phyloP scores from a whole-genome alignment of 2,329 filamentous ascomycete species.

The Gyromitra esculenta region DNA sequence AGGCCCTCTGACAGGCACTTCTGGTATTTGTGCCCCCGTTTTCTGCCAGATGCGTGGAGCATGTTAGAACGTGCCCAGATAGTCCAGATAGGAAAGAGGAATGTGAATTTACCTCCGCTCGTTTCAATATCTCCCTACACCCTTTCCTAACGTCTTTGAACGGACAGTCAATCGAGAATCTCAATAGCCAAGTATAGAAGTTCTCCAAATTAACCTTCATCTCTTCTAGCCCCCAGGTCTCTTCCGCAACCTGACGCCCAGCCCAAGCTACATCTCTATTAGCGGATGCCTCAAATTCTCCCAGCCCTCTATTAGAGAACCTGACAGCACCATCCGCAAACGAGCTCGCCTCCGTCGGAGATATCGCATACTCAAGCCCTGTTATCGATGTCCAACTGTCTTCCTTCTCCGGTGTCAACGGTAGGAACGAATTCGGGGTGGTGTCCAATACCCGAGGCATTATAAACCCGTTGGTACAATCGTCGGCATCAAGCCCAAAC shows the following conservation, averaged over 20 bases:
- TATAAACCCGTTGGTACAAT: conserved; percentile 22
- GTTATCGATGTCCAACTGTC: conserved; percentile 45
- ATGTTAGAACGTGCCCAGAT: conserved; percentile 33
- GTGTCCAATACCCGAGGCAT: conserved; percentile 38
- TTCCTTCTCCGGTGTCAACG: conserved; percentile 47
- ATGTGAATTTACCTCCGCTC: conserved; percentile 52
- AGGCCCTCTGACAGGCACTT: conserved; percentile 54
- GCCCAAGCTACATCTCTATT: conserved; percentile 49
- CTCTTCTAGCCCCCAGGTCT: conserved; percentile 55
- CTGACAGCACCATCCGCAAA: conserved; percentile 44
- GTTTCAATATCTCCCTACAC: conserved; percentile 54
- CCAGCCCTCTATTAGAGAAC: conserved; percentile 50
- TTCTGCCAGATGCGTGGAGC: conserved; percentile 44
- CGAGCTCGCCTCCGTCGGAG: conserved; percentile 43
- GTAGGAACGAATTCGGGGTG: conserved; percentile 36
- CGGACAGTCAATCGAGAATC: conserved; percentile 56
- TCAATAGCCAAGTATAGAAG: conserved; percentile 55
- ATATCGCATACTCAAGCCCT: conserved; percentile 40
- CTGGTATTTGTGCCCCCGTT: conserved; percentile 54
- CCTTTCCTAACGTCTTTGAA: conserved; percentile 56
- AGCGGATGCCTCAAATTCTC: conserved; percentile 37
- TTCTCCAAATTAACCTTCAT: conserved; percentile 57
- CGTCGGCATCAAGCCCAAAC: conserved; percentile 47
- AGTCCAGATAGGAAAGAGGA: background rate
- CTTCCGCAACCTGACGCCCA: conserved; percentile 51